These are phyloP conservation scores for Dictyostelium intermedium DNA, from an alignment of 78 protist species.

Conservation along the genomic window DNA sequence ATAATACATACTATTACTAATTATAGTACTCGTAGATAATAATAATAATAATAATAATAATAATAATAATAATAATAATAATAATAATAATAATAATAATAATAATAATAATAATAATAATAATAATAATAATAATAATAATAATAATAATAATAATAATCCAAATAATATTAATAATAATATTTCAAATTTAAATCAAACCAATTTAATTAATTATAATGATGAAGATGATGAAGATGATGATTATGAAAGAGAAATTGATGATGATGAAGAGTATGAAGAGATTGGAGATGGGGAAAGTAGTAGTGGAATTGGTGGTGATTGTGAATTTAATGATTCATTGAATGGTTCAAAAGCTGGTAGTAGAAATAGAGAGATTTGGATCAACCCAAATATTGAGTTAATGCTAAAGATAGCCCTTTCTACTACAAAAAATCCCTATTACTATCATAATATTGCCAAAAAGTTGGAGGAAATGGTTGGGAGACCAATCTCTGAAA, in stretches of 20 bases:
- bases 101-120: background rate
- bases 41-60: background rate
- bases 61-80: background rate
- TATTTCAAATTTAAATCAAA: background rate
- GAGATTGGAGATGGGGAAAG: background rate
- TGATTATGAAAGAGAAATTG: background rate
- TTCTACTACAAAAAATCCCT: background rate
- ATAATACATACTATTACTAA: no score
- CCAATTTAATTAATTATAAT: background rate
- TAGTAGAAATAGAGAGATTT: conserved; percentile 5
- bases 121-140: background rate
- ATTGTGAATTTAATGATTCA: background rate
- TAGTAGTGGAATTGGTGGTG: conserved; percentile 2
- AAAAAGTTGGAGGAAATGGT: background rate
- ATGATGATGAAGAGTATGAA: background rate
- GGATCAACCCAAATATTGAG: conserved; percentile 3
- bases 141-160: background rate
- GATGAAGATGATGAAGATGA: background rate
- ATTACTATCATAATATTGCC: background rate
- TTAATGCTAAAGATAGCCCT: background rate
- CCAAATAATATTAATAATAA: background rate
- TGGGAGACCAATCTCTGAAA: background rate
- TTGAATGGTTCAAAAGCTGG: conserved; percentile 2
- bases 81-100: background rate
- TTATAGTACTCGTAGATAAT: background rate